Evolutionary conservation across 1,139 yeast species (phyloP).

Genomic region (Pichia terricola): DNA sequence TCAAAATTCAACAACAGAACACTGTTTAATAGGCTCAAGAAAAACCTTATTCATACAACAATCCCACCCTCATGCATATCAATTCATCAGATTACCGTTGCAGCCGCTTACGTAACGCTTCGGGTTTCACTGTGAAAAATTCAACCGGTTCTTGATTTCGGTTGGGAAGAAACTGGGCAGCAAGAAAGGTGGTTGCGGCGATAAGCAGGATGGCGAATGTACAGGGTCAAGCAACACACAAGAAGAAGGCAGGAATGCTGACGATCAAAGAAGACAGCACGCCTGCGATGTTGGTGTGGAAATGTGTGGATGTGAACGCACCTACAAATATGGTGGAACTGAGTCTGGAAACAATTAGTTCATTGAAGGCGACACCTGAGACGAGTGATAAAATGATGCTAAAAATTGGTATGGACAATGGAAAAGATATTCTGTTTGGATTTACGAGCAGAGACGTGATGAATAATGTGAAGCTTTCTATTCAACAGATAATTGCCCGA

Average conservation of each 20-base stretch:
- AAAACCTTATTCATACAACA: too few relatives aligned
- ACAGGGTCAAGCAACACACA: conserved; percentile 57
- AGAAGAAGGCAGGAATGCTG: conserved; percentile 59
- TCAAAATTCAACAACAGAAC: too few relatives aligned
- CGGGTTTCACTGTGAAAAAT: too few relatives aligned
- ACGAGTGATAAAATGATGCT: conserved; percentile 61
- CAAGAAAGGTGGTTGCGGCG: too few relatives aligned
- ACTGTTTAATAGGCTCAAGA: too few relatives aligned
- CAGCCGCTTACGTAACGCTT: too few relatives aligned
- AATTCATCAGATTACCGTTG: too few relatives aligned
- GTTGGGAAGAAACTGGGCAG: too few relatives aligned
- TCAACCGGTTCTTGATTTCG: too few relatives aligned
- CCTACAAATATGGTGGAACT: conserved; percentile 36
- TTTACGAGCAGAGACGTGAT: conserved; percentile 67
- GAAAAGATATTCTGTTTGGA: conserved; percentile 33
- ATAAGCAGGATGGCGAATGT: too few relatives aligned
- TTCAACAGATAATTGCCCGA: conserved; percentile 66
- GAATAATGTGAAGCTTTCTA: conserved; percentile 61
- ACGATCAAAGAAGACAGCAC: conserved; percentile 55
- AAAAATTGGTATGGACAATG: conserved; percentile 36
- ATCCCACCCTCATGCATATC: too few relatives aligned
- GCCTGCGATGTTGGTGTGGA: conserved; percentile 62
- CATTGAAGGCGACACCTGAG: conserved; percentile 69
- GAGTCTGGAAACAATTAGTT: conserved; percentile 43
- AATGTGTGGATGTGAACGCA: conserved; percentile 54